A percentile compares a stretch with the other conserved stretches of the same genome.
Evolutionary conservation across 2,329 filamentous ascomycete species (phyloP).

Genomic region (Zasmidium cellare): DNA sequence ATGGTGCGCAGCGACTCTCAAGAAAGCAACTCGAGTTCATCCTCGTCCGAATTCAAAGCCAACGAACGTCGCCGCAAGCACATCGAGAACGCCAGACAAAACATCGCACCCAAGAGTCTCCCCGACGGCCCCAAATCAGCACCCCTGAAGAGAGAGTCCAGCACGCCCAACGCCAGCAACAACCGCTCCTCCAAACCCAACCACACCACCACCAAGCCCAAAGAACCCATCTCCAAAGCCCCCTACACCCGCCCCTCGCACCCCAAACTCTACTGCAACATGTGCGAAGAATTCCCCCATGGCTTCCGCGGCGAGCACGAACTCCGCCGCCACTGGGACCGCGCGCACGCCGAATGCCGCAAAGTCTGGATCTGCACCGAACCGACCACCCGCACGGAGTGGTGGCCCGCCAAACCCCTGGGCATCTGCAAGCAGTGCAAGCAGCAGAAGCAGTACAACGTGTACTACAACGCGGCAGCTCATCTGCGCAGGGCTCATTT

Average conservation of each 20-base stretch:
- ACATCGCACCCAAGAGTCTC: slow-evolving; percentile 28
- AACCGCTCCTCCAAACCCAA: slow-evolving; percentile 3
- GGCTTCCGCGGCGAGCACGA: slow-evolving; percentile 89
- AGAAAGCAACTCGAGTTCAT: slow-evolving; percentile 20
- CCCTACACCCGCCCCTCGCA: slow-evolving; percentile 66
- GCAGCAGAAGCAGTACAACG: slow-evolving; percentile 75
- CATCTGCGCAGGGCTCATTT: slow-evolving; percentile 89
- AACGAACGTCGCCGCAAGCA: slow-evolving; percentile 32
- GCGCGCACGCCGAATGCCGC: slow-evolving; percentile 63
- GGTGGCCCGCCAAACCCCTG: slow-evolving; percentile 61
- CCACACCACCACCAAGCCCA: slow-evolving; percentile 11
- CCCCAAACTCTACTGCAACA: slow-evolving; percentile 68
- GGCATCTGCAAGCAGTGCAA: slow-evolving; percentile 81
- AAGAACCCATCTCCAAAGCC: slow-evolving; percentile 48
- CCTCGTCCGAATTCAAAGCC: slow-evolving; percentile 23
- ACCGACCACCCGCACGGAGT: slow-evolving; percentile 40
- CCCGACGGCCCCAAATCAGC: slow-evolving; percentile 17
- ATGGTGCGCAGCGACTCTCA: slow-evolving; percentile 27
- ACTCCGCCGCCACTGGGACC: slow-evolving; percentile 54
- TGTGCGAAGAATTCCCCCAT: slow-evolving; percentile 70
- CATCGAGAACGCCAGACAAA: slow-evolving; percentile 30
- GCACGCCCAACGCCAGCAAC: neutral
- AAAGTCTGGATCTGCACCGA: slow-evolving; percentile 66
- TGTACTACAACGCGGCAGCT: slow-evolving; percentile 92
- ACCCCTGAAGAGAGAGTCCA: slow-evolving; percentile 1